A percentile compares a stretch with the other conserved stretches of the same genome.
These are phyloP conservation scores for Amesomyces nigricolor DNA, from an alignment of 2,329 filamentous ascomycete species.

Conservation along the genomic window DNA sequence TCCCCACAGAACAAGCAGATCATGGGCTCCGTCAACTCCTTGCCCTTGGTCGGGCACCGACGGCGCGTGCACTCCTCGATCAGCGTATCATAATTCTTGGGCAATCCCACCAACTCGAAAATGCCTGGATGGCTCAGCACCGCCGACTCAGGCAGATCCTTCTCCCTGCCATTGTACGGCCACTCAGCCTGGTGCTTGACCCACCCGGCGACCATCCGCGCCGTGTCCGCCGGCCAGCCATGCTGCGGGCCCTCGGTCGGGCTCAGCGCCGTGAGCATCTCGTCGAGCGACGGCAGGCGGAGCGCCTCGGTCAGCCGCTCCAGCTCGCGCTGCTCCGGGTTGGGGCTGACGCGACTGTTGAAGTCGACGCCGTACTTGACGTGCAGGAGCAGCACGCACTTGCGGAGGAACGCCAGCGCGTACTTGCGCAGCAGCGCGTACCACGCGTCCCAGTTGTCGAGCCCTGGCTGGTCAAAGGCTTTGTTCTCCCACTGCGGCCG, in stretches of 20 bases:
- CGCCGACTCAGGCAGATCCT: conserved; percentile 37
- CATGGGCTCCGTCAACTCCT: conserved; percentile 83
- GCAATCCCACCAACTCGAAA: conserved; percentile 87
- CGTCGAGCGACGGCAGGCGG: conserved; percentile 69
- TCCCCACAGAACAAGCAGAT: conserved; percentile 93
- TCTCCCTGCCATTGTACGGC: conserved; percentile 24
- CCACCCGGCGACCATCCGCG: conserved; percentile 60
- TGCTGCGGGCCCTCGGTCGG: conserved; percentile 36
- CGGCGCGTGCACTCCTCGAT: conserved; percentile 86
- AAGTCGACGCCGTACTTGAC: conserved; percentile 87
- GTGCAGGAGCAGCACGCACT: conserved; percentile 75
- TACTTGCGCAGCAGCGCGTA: conserved; percentile 69
- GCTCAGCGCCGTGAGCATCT: conserved; percentile 63
- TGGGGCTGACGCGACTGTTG: conserved; percentile 59
- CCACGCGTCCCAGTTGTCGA: conserved; percentile 49
- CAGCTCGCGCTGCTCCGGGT: conserved; percentile 68
- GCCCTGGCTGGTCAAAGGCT: conserved; percentile 50
- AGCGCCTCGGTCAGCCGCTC: conserved; percentile 73
- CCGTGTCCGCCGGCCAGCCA: conserved; percentile 46
- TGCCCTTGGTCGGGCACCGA: conserved; percentile 82
- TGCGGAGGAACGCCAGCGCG: conserved; percentile 83
- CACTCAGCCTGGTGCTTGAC: conserved; percentile 56
- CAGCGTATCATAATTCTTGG: conserved; percentile 83
- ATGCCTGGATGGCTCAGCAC: conserved; percentile 76
- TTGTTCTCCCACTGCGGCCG: conserved; percentile 35